These are phyloP conservation scores for Colletotrichum destructivum DNA, from an alignment of 2,329 filamentous ascomycete genomes.

Conservation along the genomic window DNA sequence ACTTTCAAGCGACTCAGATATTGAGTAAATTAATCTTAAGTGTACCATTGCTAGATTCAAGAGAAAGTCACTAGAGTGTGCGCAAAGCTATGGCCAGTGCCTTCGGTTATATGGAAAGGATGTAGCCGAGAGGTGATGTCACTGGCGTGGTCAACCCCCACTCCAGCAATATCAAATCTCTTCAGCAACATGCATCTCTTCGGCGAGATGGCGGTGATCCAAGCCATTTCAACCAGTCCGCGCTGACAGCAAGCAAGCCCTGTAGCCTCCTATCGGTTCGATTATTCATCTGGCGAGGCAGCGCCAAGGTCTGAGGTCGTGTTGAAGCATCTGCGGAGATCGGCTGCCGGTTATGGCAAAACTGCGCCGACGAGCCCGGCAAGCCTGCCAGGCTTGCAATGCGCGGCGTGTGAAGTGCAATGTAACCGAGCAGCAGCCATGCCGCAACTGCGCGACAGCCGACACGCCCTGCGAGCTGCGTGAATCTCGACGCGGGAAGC, in stretches of 20 bases:
- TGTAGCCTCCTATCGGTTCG: too few species aligned
- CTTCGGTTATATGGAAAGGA: conserved; percentile 3
- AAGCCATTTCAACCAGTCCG: not conserved
- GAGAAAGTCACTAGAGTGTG: too few species aligned
- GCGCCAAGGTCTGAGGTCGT: not conserved
- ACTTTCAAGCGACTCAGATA: too few species aligned
- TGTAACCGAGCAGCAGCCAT: conserved; percentile 53
- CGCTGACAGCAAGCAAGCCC: not conserved
- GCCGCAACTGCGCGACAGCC: conserved; percentile 50
- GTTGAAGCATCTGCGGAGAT: too few species aligned
- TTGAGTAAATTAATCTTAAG: too few species aligned
- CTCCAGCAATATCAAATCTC: not conserved
- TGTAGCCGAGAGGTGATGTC: conserved; percentile 26
- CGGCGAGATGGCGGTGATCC: not conserved
- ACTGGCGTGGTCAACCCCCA: not conserved
- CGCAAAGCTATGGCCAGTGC: not conserved
- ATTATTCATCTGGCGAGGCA: not conserved
- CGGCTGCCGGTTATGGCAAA: conserved; percentile 13
- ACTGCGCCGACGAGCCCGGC: conserved; percentile 51
- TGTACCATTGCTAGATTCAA: too few species aligned
- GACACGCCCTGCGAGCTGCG: conserved; percentile 51
- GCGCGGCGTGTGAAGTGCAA: conserved; percentile 54
- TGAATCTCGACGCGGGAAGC: conserved; percentile 54
- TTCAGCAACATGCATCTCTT: not conserved
- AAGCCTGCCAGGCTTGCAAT: conserved; percentile 55